Conservation (phyloP, 805 yeast species). For the Wickerhamiella parazyma region DNA sequence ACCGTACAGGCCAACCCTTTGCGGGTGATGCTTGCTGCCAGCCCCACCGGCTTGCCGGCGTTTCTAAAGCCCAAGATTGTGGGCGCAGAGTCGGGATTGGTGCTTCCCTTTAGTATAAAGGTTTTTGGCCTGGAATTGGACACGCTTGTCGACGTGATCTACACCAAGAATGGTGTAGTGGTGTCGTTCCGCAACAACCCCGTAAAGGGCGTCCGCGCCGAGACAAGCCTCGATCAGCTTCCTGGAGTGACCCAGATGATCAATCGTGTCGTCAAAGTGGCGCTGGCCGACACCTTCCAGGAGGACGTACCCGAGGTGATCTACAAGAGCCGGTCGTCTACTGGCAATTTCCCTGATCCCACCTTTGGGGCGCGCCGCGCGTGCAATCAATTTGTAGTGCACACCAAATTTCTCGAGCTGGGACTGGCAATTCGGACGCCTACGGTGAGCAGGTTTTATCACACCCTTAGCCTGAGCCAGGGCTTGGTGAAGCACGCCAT, state of each 20-base stretch:
- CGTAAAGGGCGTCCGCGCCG: conserved; percentile 19
- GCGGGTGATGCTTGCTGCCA: conserved; percentile 27
- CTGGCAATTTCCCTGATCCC: conserved; percentile 17
- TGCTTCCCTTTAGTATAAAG: conserved; percentile 22
- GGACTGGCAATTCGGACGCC: conserved; percentile 2
- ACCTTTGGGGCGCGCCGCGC: conserved; percentile 19
- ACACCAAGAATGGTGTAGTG: conserved; percentile 22
- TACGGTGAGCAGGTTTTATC: conserved; percentile 7
- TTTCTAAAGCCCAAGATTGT: conserved; percentile 20
- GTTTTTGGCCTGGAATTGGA: conserved; percentile 20
- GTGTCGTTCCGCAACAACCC: conserved; percentile 24
- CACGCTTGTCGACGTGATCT: conserved; percentile 24
- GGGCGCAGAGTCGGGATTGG: conserved; percentile 19
- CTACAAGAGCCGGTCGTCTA: conserved; percentile 20
- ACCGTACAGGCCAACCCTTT: conserved; percentile 67
- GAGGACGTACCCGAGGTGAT: conserved; percentile 27
- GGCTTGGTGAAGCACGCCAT: conserved; percentile 8
- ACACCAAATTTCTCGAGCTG: conserved; percentile 6
- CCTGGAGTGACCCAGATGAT: conserved; percentile 23
- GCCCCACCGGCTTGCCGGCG: conserved; percentile 10
- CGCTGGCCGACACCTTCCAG: conserved; percentile 21
- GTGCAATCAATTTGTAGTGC: conserved; percentile 12
- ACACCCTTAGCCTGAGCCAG: conserved; percentile 14
- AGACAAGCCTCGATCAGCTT: conserved; percentile 23
- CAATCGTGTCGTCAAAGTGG: conserved; percentile 15